Evolutionary conservation across 441 rosid genomes (phyloP).

Genomic region (Mallotus japonicus): DNA sequence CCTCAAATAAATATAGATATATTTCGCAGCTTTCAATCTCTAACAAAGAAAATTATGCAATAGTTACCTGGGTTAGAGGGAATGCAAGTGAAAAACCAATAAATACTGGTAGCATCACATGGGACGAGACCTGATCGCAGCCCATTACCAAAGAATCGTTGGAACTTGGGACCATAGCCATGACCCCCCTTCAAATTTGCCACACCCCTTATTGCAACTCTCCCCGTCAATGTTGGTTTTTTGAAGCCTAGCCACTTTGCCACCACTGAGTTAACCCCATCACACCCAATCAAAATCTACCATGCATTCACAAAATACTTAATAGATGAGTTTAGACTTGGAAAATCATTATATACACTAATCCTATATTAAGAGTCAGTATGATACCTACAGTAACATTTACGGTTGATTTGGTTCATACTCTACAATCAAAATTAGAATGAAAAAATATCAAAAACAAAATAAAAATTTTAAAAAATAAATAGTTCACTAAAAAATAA

Average conservation of each 20-base stretch:
- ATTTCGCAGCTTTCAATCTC: no score
- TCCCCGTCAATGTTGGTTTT: constrained; percentile 37
- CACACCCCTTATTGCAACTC: constrained; percentile 51
- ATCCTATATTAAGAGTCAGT: no score
- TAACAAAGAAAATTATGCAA: background rate
- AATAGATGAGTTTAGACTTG: no score
- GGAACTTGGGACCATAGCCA: constrained; percentile 37
- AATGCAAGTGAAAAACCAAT: constrained; percentile 66
- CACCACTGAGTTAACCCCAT: constrained; percentile 70
- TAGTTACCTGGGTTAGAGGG: constrained; percentile 34
- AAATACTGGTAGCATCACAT: constrained; percentile 47
- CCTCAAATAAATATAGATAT: no score
- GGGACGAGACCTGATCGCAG: constrained; percentile 55
- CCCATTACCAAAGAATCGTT: constrained; percentile 52
- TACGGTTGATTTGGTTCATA: no score
- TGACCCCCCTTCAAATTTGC: constrained; percentile 41
- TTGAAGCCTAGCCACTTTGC: constrained; percentile 68
- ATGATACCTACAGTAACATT: no score
- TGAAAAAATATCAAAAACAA: no score
- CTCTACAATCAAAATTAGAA: no score
- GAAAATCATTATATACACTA: no score
- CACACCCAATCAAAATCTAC: constrained; percentile 69
- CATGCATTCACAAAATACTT: background rate
- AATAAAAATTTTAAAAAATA: no score
- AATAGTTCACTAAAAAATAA: no score